Conservation (phyloP, 1,284 basidiomycete genomes). For the Cutaneotrichosporon cyanovorans region DNA sequence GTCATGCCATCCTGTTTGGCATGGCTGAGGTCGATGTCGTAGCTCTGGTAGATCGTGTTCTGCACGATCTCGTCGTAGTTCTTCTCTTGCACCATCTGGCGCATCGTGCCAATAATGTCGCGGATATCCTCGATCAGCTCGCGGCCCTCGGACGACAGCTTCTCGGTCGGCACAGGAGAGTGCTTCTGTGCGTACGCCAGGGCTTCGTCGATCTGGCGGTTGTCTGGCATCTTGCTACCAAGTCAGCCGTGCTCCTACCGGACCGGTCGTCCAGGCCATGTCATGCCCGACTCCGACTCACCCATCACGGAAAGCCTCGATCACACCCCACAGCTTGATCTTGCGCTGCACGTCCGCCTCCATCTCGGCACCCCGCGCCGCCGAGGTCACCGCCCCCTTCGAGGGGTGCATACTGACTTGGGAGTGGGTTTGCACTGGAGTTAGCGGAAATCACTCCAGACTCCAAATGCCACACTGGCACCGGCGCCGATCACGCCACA, state of each 20-base stretch:
- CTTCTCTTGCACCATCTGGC: constrained; percentile 66
- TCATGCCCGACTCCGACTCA: constrained; percentile 23
- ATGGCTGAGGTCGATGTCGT: constrained; percentile 29
- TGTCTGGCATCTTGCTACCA: constrained; percentile 61
- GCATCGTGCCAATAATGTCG: constrained; percentile 45
- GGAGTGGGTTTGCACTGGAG: constrained; percentile 9
- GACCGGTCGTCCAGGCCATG: too few relatives aligned
- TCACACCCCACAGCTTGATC: constrained; percentile 60
- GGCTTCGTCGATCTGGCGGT: constrained; percentile 66
- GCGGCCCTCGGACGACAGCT: constrained; percentile 68
- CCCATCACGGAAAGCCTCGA: constrained; percentile 69
- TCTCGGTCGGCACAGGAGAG: constrained; percentile 59
- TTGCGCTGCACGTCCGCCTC: constrained; percentile 46
- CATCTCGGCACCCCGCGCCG: constrained; percentile 37
- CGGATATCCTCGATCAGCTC: constrained; percentile 66
- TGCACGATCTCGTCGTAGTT: constrained; percentile 85
- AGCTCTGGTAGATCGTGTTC: constrained; percentile 60
- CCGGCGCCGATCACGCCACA: too few relatives aligned
- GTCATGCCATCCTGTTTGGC: constrained; percentile 3
- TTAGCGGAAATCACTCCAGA: neutral
- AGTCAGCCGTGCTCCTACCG: neutral
- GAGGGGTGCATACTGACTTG: constrained; percentile 7
- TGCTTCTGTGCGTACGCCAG: constrained; percentile 61
- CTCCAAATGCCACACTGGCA: neutral
- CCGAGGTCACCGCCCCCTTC: constrained; percentile 40